phyloP scores from a whole-genome alignment of 805 yeast genomes.

The Ogataea ganodermae region DNA sequence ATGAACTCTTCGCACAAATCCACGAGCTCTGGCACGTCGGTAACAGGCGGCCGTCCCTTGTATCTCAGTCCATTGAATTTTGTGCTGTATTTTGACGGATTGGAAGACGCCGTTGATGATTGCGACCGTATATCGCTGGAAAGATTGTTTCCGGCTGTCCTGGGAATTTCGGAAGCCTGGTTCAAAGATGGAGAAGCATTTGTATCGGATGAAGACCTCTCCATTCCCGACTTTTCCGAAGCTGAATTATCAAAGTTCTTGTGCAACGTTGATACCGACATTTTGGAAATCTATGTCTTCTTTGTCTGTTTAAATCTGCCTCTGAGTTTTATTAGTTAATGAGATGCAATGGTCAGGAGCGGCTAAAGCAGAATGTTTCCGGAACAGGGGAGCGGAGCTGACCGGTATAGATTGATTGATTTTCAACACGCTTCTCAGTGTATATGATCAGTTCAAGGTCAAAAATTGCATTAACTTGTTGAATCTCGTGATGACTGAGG shows the following conservation, averaged over 20 bases:
- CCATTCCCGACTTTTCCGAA: neutral
- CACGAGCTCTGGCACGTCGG: constrained; percentile 50
- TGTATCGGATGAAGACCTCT: neutral
- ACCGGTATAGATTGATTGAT: neutral
- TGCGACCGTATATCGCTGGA: constrained; percentile 8
- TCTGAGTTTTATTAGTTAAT: too few species aligned
- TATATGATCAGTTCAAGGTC: neutral
- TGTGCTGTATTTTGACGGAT: constrained; percentile 18
- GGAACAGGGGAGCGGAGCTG: neutral
- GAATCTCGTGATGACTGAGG: neutral
- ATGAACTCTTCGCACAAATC: constrained; percentile 58
- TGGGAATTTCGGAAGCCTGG: neutral
- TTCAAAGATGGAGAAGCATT: neutral
- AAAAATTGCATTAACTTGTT: neutral
- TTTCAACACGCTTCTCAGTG: neutral
- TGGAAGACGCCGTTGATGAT: constrained; percentile 7
- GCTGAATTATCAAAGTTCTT: constrained; percentile 2
- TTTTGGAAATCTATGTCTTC: neutral
- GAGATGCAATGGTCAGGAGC: neutral
- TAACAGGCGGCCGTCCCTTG: constrained; percentile 44
- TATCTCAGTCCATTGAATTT: constrained; percentile 28
- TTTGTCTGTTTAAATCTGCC: too few species aligned
- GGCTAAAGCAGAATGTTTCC: neutral
- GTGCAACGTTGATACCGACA: constrained; percentile 9
- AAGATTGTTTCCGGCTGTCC: neutral